Conservation (phyloP, 164 flowering plant species). For the Magnolia sinica region DNA sequence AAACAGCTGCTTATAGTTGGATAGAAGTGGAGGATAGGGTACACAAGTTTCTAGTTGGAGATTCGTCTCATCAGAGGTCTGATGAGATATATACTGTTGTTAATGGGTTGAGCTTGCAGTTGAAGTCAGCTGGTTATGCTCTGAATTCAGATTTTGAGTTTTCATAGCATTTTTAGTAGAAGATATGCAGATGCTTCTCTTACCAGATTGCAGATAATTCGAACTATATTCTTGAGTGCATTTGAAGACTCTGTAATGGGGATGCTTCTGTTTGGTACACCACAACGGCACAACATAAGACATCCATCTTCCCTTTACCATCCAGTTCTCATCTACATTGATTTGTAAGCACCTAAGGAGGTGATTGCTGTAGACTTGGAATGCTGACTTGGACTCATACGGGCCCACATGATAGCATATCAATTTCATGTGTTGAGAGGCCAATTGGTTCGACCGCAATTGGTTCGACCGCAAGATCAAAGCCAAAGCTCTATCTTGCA, state of each 20-base stretch:
- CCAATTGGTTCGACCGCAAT: too few relatives aligned
- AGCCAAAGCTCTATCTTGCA: too few relatives aligned
- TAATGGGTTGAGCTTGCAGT: conserved; percentile 33
- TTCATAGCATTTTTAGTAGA: not conserved
- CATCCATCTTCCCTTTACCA: not conserved
- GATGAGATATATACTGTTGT: conserved; percentile 27
- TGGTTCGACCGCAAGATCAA: too few relatives aligned
- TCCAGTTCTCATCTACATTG: not conserved
- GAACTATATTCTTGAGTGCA: not conserved
- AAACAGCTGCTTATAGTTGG: conserved; percentile 51
- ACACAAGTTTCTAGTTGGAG: conserved; percentile 41
- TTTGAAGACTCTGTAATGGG: not conserved
- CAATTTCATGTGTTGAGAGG: too few relatives aligned
- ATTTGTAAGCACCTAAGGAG: too few relatives aligned
- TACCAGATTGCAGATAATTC: not conserved
- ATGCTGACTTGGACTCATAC: too few relatives aligned
- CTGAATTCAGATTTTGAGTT: conserved; percentile 15
- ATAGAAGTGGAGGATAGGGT: conserved; percentile 35
- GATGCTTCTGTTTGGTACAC: not conserved
- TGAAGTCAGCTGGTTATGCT: conserved; percentile 13
- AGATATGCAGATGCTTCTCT: not conserved
- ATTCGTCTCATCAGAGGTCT: conserved; percentile 33
- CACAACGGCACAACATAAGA: not conserved
- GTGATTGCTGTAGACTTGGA: too few relatives aligned
- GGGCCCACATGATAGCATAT: too few relatives aligned